Evolutionary conservation across 2,329 filamentous ascomycete genomes (phyloP), one percentile per base, ranked within the genome.

Genomic region (Neonectria faginata): DNA sequence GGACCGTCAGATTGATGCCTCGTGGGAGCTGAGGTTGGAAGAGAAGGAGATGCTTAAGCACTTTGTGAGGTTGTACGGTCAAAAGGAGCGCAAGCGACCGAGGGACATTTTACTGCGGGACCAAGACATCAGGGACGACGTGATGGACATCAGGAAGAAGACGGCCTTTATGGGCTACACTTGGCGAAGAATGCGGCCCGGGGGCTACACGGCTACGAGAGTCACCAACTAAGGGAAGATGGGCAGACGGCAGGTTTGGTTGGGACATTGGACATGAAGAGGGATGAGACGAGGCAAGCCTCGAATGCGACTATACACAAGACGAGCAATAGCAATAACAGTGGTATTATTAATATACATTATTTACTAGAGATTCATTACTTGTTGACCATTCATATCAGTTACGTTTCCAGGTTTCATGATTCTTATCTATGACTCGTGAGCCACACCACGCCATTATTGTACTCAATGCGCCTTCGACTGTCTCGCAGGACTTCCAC

Each of bases 131-230:
- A 90, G 88, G 44, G 85, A 84, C 44, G 82, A 85, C 16, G 93
- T 91, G n/a, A 82, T 98, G 78, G 89, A 92, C 70, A 85, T 96
- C 68, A 87, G 96, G 64, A 97, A 95, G 79, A 87, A 86, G 76
- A 91, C 88, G 27, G 94, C 93, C 0, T 98, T 98, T 78, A 79
- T 97, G 66, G 95, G 95, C 1, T 99, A 99, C 76, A 93, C 92
- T 2, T 98, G 96, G 84, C 87, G 89, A 12, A 83, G 89, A 64
- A 78, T 79, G 75, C 74, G 77, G 41, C 77, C 78, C 1, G 72
- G 73, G 10, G 75, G 76, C 3, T 80, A 77, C 54, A 63, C 68
- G n/a, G 62, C 70, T 8, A 47, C 61, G 42, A 62, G 57, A 58
- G 20, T 45, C n/a, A 20, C 20, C 5, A 66, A 65, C 41, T n/a